Percentiles rank a stretch among this genome's conserved stretches.
phyloP scores from a whole-genome alignment of 1,139 yeast species.

The Debaryomyces coudertii region DNA sequence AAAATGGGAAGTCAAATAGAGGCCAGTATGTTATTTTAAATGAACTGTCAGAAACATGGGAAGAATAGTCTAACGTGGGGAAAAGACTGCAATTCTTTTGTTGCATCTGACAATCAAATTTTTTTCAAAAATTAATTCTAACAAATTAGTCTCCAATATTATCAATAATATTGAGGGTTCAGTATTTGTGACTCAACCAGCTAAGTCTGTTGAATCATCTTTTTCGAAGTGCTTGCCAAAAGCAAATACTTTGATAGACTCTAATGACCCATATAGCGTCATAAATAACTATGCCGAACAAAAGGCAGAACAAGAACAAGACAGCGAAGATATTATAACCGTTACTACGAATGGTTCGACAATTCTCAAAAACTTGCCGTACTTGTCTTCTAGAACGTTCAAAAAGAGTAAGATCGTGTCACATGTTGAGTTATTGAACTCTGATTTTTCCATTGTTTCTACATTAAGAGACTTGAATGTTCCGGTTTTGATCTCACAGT shows the following conservation, averaged over 20 bases:
- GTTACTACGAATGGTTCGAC: constrained; percentile 58
- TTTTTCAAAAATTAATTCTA: constrained; percentile 7
- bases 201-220: constrained; percentile 46
- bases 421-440: constrained; percentile 57
- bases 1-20: constrained; percentile 7
- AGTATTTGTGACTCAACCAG: constrained; percentile 49
- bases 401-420: constrained; percentile 53
- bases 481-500: constrained; percentile 67
- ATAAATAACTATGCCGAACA: constrained; percentile 36
- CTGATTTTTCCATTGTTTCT: constrained; percentile 68
- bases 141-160: constrained; percentile 19
- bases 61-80: neutral
- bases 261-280: constrained; percentile 58
- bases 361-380: constrained; percentile 56
- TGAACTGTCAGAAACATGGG: neutral
- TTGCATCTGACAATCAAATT: neutral
- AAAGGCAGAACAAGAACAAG: constrained; percentile 12
- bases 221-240: constrained; percentile 28
- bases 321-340: constrained; percentile 42
- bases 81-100: neutral
- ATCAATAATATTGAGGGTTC: constrained; percentile 29
- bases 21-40: constrained; percentile 6
- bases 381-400: constrained; percentile 48
- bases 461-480: constrained; percentile 71
- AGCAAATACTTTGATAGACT: constrained; percentile 41